Evolutionary conservation across 1,284 basidiomycete species (phyloP), one percentile per base, ranked within the genome.

Genomic region (Heimioporus retisporus): DNA sequence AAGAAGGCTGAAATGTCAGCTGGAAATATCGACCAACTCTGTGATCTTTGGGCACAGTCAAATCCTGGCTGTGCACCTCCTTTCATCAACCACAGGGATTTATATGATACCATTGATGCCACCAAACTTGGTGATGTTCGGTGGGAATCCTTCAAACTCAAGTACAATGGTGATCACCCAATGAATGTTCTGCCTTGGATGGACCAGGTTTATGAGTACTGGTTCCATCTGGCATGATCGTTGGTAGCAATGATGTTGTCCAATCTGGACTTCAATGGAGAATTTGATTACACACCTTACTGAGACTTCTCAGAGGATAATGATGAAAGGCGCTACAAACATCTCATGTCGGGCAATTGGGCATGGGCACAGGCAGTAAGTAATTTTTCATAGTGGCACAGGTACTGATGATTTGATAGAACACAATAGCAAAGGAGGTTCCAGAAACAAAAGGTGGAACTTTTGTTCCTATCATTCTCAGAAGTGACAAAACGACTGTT

Each of bases 11-110:
- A 50, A n/a, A 19, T 40, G 35, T 40, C 35, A 11, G 35, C 35
- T 11, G 11, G 53, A 10, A 48, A 74, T 4, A 66, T 75, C 54
- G 28, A 66, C 55, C 40, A 42, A 7, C 56, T 62, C 18, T n/a
- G 63, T 44, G 19, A 65, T 56, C 35, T 64, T 79, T 1, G 78
- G 82, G 43, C 79, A 11, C 21, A 50, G 8, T 50, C 48, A n/a
- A n/a, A n/a, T 13, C 19, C 15, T 50, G 48, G 21, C 21, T 3
- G 6, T 11, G 6, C 44, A 50, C 21, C 48, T n/a, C 48, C 48
- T 4, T n/a, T n/a, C 13, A 11, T 50, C n/a, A 21, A 50, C n/a
- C 48, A 50, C 48, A 50, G n/a, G 16, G 48, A 50, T 11, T 21
- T 50, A 11, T 50, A 50, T 18, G 16, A 50, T 3, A 50, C 48